Evolutionary conservation across 225 moss, liverwort and hornwort species (phyloP).

Genomic region (Bryum argenteum): DNA sequence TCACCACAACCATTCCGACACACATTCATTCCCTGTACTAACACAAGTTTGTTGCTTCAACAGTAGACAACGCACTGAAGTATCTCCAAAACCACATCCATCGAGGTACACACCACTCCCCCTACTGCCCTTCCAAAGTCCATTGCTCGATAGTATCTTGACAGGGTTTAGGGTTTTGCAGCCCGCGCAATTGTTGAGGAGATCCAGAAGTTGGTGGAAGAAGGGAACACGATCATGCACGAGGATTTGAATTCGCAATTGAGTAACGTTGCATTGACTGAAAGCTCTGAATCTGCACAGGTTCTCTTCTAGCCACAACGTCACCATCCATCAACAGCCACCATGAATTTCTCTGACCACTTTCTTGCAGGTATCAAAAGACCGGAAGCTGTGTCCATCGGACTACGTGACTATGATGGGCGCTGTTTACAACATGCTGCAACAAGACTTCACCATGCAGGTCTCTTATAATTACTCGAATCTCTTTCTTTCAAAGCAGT

Average conservation of each 20-base stretch:
- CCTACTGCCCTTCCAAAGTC: not conserved
- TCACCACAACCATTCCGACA: not conserved
- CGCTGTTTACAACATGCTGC: slow-evolving; percentile 66
- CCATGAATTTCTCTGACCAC: slow-evolving; percentile 9
- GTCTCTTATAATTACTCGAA: slow-evolving; percentile 28
- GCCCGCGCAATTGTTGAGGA: slow-evolving; percentile 48
- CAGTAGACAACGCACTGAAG: slow-evolving; percentile 58
- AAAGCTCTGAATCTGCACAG: slow-evolving; percentile 35
- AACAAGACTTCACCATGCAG: slow-evolving; percentile 81
- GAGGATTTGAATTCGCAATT: slow-evolving; percentile 48
- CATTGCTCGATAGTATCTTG: not conserved
- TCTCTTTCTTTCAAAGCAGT: not conserved
- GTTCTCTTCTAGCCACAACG: too few relatives aligned
- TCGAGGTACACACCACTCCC: slow-evolving; percentile 34
- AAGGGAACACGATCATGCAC: slow-evolving; percentile 53
- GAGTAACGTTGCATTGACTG: slow-evolving; percentile 36
- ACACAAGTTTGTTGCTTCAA: slow-evolving; percentile 17
- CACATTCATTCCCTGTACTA: slow-evolving; percentile 1
- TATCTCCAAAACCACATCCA: slow-evolving; percentile 51
- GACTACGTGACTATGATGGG: slow-evolving; percentile 78
- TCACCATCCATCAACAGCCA: too few relatives aligned
- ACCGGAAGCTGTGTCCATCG: slow-evolving; percentile 42
- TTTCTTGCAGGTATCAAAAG: slow-evolving; percentile 27
- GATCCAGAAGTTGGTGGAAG: slow-evolving; percentile 43
- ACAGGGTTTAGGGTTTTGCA: slow-evolving; percentile 21